These are phyloP conservation scores for Barnettozyma vustinii DNA, from an alignment of 805 yeast species.

Conservation along the genomic window DNA sequence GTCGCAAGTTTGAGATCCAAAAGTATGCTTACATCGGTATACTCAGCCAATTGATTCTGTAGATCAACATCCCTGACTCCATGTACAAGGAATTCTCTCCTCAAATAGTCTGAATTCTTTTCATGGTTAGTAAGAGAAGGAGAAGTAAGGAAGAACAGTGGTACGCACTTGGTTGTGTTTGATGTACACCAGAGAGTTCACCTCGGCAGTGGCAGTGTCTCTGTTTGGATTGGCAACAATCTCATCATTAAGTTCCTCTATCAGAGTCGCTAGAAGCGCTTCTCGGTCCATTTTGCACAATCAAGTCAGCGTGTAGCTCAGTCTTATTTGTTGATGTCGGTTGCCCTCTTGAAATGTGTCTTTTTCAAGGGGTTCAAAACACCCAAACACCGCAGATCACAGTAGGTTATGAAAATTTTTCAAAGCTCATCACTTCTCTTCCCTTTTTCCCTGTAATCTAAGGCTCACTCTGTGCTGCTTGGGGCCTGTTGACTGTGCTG, in stretches of 20 bases:
- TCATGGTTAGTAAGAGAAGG: neutral
- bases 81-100: neutral
- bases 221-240: neutral
- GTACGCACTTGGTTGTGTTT: conserved; percentile 14
- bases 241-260: neutral
- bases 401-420: neutral
- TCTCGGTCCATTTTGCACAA: neutral
- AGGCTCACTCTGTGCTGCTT: neutral
- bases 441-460: neutral
- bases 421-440: neutral
- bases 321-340: neutral
- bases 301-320: neutral
- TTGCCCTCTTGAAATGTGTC: neutral
- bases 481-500: neutral
- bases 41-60: neutral
- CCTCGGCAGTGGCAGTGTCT: conserved; percentile 8
- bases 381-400: neutral
- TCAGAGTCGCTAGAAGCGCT: neutral
- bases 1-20: neutral
- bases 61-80: neutral
- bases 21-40: conserved; percentile 8
- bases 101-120: conserved; percentile 5
- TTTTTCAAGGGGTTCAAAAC: too few species aligned
- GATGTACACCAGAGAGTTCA: conserved; percentile 7
- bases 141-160: neutral